Evolutionary conservation across 2,329 filamentous ascomycete species (phyloP), one percentile per base, ranked within the genome.

Genomic region (Emmonsiellopsis sp.): DNA sequence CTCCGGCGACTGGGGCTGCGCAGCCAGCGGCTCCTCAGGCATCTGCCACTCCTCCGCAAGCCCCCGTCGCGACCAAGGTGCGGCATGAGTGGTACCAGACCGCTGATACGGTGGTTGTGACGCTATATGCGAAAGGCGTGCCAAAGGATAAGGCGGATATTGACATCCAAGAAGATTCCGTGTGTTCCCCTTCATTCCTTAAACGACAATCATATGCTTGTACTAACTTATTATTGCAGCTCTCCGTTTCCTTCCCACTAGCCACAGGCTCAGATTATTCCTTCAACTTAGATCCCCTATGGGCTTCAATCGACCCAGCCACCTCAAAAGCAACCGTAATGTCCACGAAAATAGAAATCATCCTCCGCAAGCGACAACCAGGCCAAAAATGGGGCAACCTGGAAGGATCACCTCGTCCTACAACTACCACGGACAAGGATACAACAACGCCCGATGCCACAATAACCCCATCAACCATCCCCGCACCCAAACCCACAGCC

Each of bases 321-420:
- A 70, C 76, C 34, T 89, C 82, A 16, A 84, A 76, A 44, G 81
- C 75, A 60, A 79, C 76, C 1, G 79, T 94, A 52, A 85, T 86
- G 42, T 77, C 85, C 1, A 89, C 83, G 63, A 95, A 95, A 67
- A 78, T 95, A 52, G 90, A 95, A 67, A 73, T 95, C 38, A 79
- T 74, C 9, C 77, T 95, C 13, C 78, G 77, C 56, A 95, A 95
- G 69, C 73, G 77, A 41, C 76, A 68, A 1, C 69, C 79, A 0
- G 85, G 84, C 6, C 70, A 77, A 49, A 91, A 88, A 65, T 93
- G 89, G 89, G 68, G 76, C 30, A 63, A 70, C 1, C 72, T 87
- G 1, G 80, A 86, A 69, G 71, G 73, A 13, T 66, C 66, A 13
- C 64, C 67, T 45, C 49, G 6, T 38, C 46, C 58, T 11, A 47